phyloP scores from a whole-genome alignment of 805 yeast species.

The Spathaspora hagerdaliae region DNA sequence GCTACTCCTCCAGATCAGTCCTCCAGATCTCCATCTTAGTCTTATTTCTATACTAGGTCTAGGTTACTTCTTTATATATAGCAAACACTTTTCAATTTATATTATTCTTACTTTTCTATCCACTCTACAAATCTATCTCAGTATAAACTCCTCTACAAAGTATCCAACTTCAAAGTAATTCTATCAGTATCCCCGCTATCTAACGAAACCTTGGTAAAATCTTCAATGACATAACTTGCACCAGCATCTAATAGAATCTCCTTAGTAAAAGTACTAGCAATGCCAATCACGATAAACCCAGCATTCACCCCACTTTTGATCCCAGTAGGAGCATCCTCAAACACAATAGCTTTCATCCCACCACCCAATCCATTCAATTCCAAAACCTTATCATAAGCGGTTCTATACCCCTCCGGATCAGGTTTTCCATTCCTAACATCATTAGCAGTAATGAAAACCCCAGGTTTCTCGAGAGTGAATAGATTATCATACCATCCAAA shows the following conservation, averaged over 20 bases:
- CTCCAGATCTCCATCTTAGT: too few relatives aligned
- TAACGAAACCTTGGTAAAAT: constrained; percentile 9
- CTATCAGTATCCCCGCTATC: background rate
- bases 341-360: constrained; percentile 10
- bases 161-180: background rate
- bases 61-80: too few relatives aligned
- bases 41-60: too few relatives aligned
- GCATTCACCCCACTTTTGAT: constrained; percentile 15
- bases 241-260: constrained; percentile 14
- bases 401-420: constrained; percentile 16
- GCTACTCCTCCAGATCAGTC: too few relatives aligned
- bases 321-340: constrained; percentile 20
- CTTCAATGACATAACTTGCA: constrained; percentile 14
- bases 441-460: constrained; percentile 17
- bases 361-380: background rate
- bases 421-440: constrained; percentile 17
- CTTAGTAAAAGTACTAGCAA: constrained; percentile 14
- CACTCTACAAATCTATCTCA: background rate
- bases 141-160: background rate
- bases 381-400: constrained; percentile 6
- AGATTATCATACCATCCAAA: constrained; percentile 14
- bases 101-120: too few relatives aligned
- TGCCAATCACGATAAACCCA: constrained; percentile 16
- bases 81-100: too few relatives aligned
- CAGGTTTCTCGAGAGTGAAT: constrained; percentile 8